Base-by-base conservation (phyloP, 2,329 filamentous ascomycete genomes). In the Aureobasidium sp. region DNA sequence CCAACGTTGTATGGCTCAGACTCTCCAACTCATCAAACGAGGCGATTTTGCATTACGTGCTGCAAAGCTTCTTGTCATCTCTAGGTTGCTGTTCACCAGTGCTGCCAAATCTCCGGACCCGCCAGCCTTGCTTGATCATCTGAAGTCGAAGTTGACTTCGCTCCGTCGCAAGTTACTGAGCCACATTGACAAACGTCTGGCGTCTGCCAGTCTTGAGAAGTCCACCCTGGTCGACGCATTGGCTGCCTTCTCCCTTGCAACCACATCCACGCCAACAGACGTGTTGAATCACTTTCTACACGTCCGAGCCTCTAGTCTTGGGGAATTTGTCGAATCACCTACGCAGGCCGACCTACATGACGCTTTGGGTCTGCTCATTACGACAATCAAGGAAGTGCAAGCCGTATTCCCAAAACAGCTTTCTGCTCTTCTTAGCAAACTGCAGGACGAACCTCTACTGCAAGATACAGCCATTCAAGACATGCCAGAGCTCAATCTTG, bases 181-280 rank as follows among this genome's bases (percentile, higher is more conserved):
- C 65, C 83, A 81, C 50, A 81, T 86, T 27, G 84, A 92, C 64
- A 77, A 78, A 61, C 75, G 74, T 4, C 72, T 79, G 71, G 70
- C 70, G 6, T 71, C 66, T 51, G 60, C 68, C 2, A 64, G 65
- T 5, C 65, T 66, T 13, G 74, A 75, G 4, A 80, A 67, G 63
- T 76, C 68, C 63, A 71, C 62, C 65, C 79, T 94, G 17, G 77
- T 93, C 13, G 86, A 90, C 66, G 85, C 87, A 0, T 79, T 96
- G 65, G 88, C 86, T 60, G 91, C 92, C 0, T 92, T 91, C 70
- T 91, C 90, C 63, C 78, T 97, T 54, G 84, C 86, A 1, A 91
- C 88, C 3, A 95, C 84, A 67, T 90, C 88, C 0, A 88, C 90
- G 0, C 85, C 89, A 0, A 85, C 83, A 61, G 91, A 96, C 69